phyloP scores from a whole-genome alignment of 805 yeast genomes.

The Tetrapisispora iriomotensis region DNA sequence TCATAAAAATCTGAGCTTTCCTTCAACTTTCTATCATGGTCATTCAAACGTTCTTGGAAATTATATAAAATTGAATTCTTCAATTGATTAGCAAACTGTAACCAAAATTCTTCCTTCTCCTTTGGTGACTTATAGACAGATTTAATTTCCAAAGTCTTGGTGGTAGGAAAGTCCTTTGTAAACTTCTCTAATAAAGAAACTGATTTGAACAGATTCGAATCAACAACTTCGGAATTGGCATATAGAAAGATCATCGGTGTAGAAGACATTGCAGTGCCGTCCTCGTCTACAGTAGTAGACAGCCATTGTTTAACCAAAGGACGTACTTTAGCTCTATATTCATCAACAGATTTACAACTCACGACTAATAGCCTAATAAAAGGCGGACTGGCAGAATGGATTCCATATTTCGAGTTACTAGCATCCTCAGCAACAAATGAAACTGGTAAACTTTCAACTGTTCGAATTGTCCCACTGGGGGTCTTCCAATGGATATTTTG shows the following conservation, averaged over 20 bases:
- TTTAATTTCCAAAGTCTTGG: slow-evolving; percentile 22
- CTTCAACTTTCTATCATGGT: slow-evolving; percentile 7
- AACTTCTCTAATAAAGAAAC: slow-evolving; percentile 25
- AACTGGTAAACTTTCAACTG: slow-evolving; percentile 18
- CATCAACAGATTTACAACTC: slow-evolving; percentile 55
- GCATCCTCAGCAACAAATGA: slow-evolving; percentile 14
- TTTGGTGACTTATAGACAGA: slow-evolving; percentile 27
- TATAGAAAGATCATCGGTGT: slow-evolving; percentile 21
- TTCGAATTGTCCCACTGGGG: slow-evolving; percentile 17
- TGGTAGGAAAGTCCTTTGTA: slow-evolving; percentile 25
- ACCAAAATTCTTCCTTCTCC: slow-evolving; percentile 26
- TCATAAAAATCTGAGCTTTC: slow-evolving; percentile 6
- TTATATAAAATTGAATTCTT: slow-evolving; percentile 17
- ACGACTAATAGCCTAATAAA: slow-evolving; percentile 63
- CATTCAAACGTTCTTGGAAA: slow-evolving; percentile 19
- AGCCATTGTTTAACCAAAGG: slow-evolving; percentile 82
- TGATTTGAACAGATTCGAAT: slow-evolving; percentile 26
- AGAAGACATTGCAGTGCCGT: background rate
- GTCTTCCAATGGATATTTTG: slow-evolving; percentile 28
- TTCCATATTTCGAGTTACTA: background rate
- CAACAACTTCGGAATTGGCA: slow-evolving; percentile 24
- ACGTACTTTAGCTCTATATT: slow-evolving; percentile 68
- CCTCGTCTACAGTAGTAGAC: slow-evolving; percentile 9
- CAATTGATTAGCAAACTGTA: slow-evolving; percentile 16
- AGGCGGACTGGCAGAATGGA: slow-evolving; percentile 22